These are phyloP conservation scores for Quercus glauca DNA, from an alignment of 306 rosid species.

Conservation along the genomic window DNA sequence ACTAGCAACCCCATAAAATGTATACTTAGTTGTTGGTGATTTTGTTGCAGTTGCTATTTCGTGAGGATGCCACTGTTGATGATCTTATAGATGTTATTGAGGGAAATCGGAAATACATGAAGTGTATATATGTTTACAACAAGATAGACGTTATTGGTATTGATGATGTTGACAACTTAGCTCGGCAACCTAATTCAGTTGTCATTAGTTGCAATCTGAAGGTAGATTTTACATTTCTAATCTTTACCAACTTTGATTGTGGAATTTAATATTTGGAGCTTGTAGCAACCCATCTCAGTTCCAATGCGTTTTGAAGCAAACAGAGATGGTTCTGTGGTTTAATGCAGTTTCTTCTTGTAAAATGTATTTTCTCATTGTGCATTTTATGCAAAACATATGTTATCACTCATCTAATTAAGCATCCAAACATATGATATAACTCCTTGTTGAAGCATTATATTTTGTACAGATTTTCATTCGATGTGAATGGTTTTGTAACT, in stretches of 20 bases:
- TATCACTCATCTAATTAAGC: background rate
- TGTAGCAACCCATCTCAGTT: background rate
- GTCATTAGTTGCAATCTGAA: conserved; percentile 96
- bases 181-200: conserved; percentile 89
- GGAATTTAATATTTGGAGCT: background rate
- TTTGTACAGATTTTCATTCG: background rate
- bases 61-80: conserved; percentile 98
- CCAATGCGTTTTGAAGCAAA: background rate
- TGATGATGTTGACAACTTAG: conserved; percentile 93
- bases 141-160: conserved; percentile 97
- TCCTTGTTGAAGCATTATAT: background rate
- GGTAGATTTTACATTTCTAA: conserved; percentile 44
- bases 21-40: conserved; percentile 11
- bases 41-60: conserved; percentile 76
- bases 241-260: background rate
- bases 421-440: background rate
- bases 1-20: background rate
- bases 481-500: background rate
- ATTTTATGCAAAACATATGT: background rate
- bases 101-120: conserved; percentile 99
- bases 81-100: conserved; percentile 99
- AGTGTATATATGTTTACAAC: conserved; percentile 95
- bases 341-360: background rate
- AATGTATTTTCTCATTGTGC: background rate
- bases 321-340: background rate